These are phyloP conservation scores for Candida koratica DNA, from an alignment of 805 yeast species.

Conservation along the genomic window DNA sequence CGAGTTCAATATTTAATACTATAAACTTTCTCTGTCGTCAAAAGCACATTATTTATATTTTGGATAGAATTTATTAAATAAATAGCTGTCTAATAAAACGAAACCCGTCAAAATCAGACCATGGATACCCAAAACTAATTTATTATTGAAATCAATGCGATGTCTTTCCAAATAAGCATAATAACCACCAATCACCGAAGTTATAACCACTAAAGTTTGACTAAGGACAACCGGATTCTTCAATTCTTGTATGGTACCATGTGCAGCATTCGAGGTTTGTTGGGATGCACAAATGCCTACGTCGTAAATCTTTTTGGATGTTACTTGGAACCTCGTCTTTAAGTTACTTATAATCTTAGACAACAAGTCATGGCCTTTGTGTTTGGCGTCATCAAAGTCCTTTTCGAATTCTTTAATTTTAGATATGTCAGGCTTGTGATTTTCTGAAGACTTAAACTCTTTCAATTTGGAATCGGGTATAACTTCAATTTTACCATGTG, in stretches of 20 bases:
- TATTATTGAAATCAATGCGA: constrained; percentile 43
- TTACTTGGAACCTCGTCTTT: not conserved
- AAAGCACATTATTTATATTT: constrained; percentile 41
- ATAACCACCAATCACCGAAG: constrained; percentile 47
- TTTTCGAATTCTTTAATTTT: constrained; percentile 17
- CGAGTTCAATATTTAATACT: too few species aligned
- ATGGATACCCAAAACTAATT: constrained; percentile 44
- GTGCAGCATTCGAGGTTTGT: not conserved
- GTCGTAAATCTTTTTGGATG: constrained; percentile 6
- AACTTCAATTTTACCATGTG: constrained; percentile 15
- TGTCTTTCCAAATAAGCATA: constrained; percentile 49
- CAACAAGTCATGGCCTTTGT: constrained; percentile 22
- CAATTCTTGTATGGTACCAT: constrained; percentile 33
- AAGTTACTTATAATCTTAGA: constrained; percentile 15
- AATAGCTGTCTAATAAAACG: constrained; percentile 50
- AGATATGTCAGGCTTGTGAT: constrained; percentile 15
- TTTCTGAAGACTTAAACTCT: constrained; percentile 17
- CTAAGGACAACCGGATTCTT: constrained; percentile 60
- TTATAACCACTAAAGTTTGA: constrained; percentile 48
- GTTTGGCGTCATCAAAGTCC: constrained; percentile 20
- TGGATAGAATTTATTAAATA: constrained; percentile 53
- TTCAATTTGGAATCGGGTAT: constrained; percentile 14
- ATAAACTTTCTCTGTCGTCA: too few species aligned
- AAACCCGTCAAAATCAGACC: constrained; percentile 53
- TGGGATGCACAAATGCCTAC: constrained; percentile 6